Percentiles rank a stretch among this genome's conserved stretches.
phyloP scores from a whole-genome alignment of 129 eudicot genomes.

The Rutidosis leptorrhynchoides region DNA sequence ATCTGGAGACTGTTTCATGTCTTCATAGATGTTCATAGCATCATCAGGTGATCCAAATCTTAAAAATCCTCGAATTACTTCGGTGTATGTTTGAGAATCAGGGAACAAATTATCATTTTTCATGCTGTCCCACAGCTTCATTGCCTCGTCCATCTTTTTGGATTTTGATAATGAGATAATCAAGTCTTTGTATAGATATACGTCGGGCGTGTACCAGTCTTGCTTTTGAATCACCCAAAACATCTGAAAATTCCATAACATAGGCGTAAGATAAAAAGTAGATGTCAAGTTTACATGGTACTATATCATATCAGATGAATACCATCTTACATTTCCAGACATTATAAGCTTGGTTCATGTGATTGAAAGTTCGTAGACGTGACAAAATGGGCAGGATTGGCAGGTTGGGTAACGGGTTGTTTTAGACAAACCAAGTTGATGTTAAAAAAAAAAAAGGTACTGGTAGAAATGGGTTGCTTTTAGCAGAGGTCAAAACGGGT shows the following conservation, averaged over 20 bases:
- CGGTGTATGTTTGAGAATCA: slow-evolving; percentile 84
- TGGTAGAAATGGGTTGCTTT: background rate
- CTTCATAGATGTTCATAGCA: slow-evolving; percentile 94
- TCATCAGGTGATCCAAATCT: slow-evolving; percentile 85
- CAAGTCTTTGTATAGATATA: slow-evolving; percentile 76
- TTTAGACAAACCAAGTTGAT: no score
- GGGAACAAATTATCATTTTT: slow-evolving; percentile 74
- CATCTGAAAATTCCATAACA: slow-evolving; percentile 44
- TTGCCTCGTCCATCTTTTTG: slow-evolving; percentile 83
- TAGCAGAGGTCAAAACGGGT: background rate
- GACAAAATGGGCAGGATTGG: background rate
- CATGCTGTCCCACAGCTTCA: slow-evolving; percentile 86
- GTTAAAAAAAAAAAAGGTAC: background rate
- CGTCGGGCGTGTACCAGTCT: slow-evolving; percentile 84
- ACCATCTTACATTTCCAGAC: background rate
- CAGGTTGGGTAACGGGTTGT: background rate
- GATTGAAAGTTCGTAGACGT: background rate
- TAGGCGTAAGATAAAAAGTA: slow-evolving; percentile 5
- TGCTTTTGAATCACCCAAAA: slow-evolving; percentile 80
- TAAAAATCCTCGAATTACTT: slow-evolving; percentile 83
- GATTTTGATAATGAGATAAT: slow-evolving; percentile 69
- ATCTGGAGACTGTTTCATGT: slow-evolving; percentile 87
- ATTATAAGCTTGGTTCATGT: background rate
- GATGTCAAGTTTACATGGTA: background rate
- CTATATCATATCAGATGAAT: background rate